A percentile compares a stretch with the other conserved stretches of the same genome.
phyloP scores from a whole-genome alignment of 805 yeast genomes.

The Barnettozyma siamensis region DNA sequence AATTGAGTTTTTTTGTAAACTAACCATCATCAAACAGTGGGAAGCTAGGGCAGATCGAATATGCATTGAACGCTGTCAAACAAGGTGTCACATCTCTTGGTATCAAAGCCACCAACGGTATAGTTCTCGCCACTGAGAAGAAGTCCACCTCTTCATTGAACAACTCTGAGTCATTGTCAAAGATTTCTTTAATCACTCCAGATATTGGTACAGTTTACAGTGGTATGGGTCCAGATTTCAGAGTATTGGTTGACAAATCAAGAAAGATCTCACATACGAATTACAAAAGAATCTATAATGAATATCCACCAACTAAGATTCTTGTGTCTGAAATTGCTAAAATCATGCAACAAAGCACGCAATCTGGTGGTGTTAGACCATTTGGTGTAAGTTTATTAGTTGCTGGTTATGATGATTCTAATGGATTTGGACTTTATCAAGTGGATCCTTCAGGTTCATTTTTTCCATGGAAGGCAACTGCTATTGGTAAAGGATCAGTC shows the following conservation, averaged over 20 bases:
- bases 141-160: slow-evolving; percentile 76
- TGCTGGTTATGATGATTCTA: slow-evolving; percentile 86
- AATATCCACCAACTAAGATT: slow-evolving; percentile 94
- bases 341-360: slow-evolving; percentile 98
- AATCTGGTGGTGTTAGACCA: slow-evolving; percentile 98
- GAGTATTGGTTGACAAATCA: slow-evolving; percentile 90
- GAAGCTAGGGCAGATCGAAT: slow-evolving; percentile 94
- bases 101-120: slow-evolving; percentile 90
- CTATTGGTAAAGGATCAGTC: slow-evolving; percentile 92
- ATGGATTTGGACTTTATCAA: slow-evolving; percentile 79
- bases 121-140: slow-evolving; percentile 94
- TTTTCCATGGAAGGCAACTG: slow-evolving; percentile 99
- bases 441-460: slow-evolving; percentile 97
- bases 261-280: slow-evolving; percentile 89
- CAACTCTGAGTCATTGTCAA: slow-evolving; percentile 66
- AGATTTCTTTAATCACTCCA: slow-evolving; percentile 82
- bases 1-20: not conserved
- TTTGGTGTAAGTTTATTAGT: slow-evolving; percentile 91
- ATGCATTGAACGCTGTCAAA: slow-evolving; percentile 94
- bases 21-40: slow-evolving; percentile 48
- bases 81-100: slow-evolving; percentile 98
- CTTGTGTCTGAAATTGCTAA: slow-evolving; percentile 92
- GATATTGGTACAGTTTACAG: slow-evolving; percentile 95
- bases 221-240: slow-evolving; percentile 98
- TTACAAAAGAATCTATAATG: slow-evolving; percentile 90